phyloP scores from a whole-genome alignment of 768 basidiomycete species.

The Podaxis pistillaris region DNA sequence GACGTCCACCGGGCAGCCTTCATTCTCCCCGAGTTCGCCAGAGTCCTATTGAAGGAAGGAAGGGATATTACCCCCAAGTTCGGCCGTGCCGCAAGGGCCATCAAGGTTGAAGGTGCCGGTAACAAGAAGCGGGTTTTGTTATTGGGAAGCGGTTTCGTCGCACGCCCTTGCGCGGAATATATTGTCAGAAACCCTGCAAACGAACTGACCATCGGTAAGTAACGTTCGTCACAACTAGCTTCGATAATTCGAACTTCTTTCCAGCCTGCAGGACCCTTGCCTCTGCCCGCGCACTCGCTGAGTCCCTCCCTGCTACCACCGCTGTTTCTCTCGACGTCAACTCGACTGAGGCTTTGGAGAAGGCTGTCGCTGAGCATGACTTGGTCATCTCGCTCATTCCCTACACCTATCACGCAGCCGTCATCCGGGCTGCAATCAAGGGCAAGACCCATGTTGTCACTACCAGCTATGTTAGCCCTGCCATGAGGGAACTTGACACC shows the following conservation, averaged over 20 bases:
- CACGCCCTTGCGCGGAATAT: conserved; percentile 95
- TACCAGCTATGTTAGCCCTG: conserved; percentile 91
- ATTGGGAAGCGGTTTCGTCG: conserved; percentile 94
- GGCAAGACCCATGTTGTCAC: conserved; percentile 92
- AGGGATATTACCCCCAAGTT: conserved; percentile 73
- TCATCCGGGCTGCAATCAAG: conserved; percentile 91
- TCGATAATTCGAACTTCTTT: neutral
- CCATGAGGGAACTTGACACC: conserved; percentile 83
- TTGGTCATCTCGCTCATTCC: conserved; percentile 97
- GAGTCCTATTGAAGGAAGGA: conserved; percentile 69
- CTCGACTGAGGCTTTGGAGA: conserved; percentile 69
- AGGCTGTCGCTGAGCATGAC: conserved; percentile 80
- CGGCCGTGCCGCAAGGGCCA: conserved; percentile 54
- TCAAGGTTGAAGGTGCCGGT: conserved; percentile 22
- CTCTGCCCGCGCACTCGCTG: conserved; percentile 67
- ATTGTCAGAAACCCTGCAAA: conserved; percentile 80
- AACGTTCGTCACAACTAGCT: neutral
- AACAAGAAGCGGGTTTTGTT: conserved; percentile 75
- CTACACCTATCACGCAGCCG: conserved; percentile 84
- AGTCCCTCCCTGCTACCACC: conserved; percentile 65
- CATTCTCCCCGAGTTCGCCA: conserved; percentile 89
- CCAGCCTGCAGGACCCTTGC: conserved; percentile 86
- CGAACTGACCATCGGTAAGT: conserved; percentile 78
- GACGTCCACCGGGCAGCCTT: conserved; percentile 82
- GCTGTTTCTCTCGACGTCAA: conserved; percentile 83